These are phyloP conservation scores for Botryotinia calthae DNA, from an alignment of 2,329 filamentous ascomycete species.

Conservation along the genomic window DNA sequence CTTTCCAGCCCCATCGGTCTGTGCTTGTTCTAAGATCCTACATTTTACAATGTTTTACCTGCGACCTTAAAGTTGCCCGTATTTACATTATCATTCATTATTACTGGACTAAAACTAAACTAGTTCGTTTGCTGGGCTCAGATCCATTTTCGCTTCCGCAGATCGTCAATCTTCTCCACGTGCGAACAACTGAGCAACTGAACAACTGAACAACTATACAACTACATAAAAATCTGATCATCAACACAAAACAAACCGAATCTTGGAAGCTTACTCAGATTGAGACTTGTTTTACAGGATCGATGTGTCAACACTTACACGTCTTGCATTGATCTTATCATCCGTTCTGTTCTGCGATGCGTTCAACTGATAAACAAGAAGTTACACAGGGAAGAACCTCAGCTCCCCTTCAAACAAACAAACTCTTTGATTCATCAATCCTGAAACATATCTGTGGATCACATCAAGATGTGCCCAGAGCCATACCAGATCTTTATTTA, in stretches of 20 bases:
- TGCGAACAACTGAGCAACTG: background rate
- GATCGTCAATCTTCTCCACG: background rate
- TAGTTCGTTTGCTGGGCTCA: background rate
- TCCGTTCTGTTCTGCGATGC: background rate
- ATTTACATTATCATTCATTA: background rate
- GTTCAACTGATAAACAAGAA: background rate
- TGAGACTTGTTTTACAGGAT: background rate
- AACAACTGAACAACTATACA: background rate
- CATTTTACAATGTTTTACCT: background rate
- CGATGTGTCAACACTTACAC: background rate
- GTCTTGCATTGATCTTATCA: background rate
- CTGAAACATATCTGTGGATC: conserved; percentile 9
- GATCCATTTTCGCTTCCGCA: background rate
- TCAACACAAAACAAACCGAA: background rate
- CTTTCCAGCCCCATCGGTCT: background rate
- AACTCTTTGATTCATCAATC: conserved; percentile 1
- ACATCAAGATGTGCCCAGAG: background rate
- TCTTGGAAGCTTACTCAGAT: background rate
- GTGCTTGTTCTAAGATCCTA: background rate
- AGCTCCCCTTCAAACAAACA: background rate
- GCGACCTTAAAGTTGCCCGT: background rate
- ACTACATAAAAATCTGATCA: background rate
- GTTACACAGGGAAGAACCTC: too few species aligned
- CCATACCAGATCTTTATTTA: conserved; percentile 1
- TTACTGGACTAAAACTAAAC: background rate